phyloP scores from a whole-genome alignment of 768 basidiomycete genomes.

The Termitomyces sp. region DNA sequence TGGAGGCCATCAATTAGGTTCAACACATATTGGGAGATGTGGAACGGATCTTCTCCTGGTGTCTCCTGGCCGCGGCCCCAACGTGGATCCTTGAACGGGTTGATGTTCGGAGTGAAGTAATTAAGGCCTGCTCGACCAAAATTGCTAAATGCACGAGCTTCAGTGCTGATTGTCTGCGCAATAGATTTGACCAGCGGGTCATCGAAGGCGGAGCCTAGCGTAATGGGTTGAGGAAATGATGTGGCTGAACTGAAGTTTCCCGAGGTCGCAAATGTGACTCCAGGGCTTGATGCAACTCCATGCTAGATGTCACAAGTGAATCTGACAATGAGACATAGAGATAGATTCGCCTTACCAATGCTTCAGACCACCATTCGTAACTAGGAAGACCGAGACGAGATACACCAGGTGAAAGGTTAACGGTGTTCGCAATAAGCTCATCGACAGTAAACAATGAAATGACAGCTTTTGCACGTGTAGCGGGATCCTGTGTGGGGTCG shows the following conservation, averaged over 20 bases:
- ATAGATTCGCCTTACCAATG: conserved; percentile 31
- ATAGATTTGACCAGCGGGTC: conserved; percentile 46
- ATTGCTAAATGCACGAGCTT: conserved; percentile 59
- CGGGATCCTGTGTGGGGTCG: conserved; percentile 38
- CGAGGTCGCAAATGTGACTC: conserved; percentile 43
- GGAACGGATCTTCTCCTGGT: conserved; percentile 58
- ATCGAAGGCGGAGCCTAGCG: conserved; percentile 53
- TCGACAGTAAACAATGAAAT: conserved; percentile 45
- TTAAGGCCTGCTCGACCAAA: conserved; percentile 48
- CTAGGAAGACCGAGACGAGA: conserved; percentile 50
- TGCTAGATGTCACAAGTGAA: conserved; percentile 30
- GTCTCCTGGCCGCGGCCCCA: conserved; percentile 65
- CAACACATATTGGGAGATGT: conserved; percentile 49
- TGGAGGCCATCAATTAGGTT: conserved; percentile 53
- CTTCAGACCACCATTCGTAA: conserved; percentile 64
- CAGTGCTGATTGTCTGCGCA: conserved; percentile 49
- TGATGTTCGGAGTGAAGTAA: conserved; percentile 57
- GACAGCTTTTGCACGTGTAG: conserved; percentile 46
- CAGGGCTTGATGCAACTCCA: conserved; percentile 51
- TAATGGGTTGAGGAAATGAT: conserved; percentile 56
- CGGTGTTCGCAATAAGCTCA: conserved; percentile 51
- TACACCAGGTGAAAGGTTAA: conserved; percentile 46
- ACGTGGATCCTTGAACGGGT: conserved; percentile 58
- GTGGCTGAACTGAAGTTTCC: conserved; percentile 57
- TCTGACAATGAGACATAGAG: neutral